Percentiles rank a stretch among this genome's conserved stretches.
These are phyloP conservation scores for Backusella sp. DNA, from an alignment of 192 early-diverging fungal genomes.

Conservation along the genomic window DNA sequence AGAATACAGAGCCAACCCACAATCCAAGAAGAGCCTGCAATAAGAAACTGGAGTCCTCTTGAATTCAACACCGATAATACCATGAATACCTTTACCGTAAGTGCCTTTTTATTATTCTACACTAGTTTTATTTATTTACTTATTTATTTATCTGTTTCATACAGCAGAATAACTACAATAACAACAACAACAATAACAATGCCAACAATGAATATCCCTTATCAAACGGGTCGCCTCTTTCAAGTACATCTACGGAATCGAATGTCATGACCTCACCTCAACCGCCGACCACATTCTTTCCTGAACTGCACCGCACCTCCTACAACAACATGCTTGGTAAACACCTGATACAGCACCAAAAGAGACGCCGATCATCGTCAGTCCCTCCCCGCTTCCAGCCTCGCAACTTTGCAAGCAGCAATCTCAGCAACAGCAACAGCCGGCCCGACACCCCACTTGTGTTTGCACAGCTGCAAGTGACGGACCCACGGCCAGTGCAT, in stretches of 20 bases:
- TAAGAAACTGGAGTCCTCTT: background rate
- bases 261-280: conserved; percentile 16
- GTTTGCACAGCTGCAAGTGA: conserved; percentile 21
- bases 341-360: conserved; percentile 8
- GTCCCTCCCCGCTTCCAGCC: conserved; percentile 13
- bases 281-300: conserved; percentile 5
- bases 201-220: background rate
- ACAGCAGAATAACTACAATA: background rate
- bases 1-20: conserved; percentile 1
- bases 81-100: background rate
- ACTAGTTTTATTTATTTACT: background rate
- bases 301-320: conserved; percentile 15
- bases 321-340: background rate
- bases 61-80: background rate
- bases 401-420: background rate
- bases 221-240: background rate
- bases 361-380: conserved; percentile 18
- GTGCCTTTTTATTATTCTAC: background rate
- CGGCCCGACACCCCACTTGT: background rate
- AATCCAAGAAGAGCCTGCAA: conserved; percentile 14
- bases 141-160: background rate
- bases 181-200: background rate
- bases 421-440: background rate
- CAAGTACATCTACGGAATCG: conserved; percentile 13
- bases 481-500: conserved; percentile 16